These are phyloP conservation scores for Chlorella variabilis DNA, from an alignment of 163 green algal species.

Conservation along the genomic window DNA sequence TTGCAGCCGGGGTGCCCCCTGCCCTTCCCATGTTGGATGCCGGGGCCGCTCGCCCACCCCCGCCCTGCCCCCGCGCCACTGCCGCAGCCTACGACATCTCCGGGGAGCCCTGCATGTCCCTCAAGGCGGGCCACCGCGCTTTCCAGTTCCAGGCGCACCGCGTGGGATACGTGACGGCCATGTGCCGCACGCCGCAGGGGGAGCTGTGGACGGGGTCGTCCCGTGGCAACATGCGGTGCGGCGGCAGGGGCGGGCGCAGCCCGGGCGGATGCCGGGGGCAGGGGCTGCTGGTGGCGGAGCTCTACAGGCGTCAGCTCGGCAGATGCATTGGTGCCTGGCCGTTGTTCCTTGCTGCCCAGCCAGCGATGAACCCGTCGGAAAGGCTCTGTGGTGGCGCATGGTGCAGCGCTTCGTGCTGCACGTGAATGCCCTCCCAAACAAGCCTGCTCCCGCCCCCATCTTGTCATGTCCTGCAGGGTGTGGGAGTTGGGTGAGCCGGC, in stretches of 20 bases:
- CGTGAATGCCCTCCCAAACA: background rate
- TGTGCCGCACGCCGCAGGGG: slow-evolving; percentile 64
- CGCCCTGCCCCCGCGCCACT: too few species aligned
- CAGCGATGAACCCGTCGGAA: too few species aligned
- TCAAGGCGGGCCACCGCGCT: slow-evolving; percentile 28
- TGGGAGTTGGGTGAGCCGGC: slow-evolving; percentile 26
- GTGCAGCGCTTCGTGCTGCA: too few species aligned
- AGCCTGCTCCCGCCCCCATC: background rate
- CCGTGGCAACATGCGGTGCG: slow-evolving; percentile 61
- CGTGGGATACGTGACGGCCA: slow-evolving; percentile 57
- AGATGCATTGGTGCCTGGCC: too few species aligned
- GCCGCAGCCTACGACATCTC: slow-evolving; percentile 25
- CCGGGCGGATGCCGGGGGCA: too few species aligned
- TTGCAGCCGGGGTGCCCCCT: too few species aligned
- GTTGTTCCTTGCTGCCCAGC: too few species aligned
- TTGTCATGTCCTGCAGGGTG: background rate
- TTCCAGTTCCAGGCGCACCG: slow-evolving; percentile 59
- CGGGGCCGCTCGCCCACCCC: too few species aligned
- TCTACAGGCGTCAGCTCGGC: too few species aligned
- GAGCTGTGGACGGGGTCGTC: slow-evolving; percentile 78
- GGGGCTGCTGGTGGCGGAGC: background rate
- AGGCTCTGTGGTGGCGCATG: too few species aligned
- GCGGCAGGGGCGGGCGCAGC: background rate
- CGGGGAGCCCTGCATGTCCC: slow-evolving; percentile 19
- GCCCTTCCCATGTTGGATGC: too few species aligned